These are phyloP conservation scores for Eucalyptus leucophloia DNA, from an alignment of 345 rosid genomes.

Conservation along the genomic window DNA sequence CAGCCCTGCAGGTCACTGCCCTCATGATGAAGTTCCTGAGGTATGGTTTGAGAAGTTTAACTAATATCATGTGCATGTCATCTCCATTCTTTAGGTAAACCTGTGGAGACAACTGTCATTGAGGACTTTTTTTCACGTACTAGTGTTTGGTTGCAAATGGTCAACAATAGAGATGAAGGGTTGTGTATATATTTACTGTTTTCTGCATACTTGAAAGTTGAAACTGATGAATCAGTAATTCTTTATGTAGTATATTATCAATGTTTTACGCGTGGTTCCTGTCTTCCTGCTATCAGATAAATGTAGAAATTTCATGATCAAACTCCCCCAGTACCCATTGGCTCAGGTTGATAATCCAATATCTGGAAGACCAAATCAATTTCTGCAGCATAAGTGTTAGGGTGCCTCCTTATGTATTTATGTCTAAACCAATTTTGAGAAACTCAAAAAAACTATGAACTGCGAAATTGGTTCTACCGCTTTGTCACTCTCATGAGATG, in stretches of 20 bases:
- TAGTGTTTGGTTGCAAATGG: neutral
- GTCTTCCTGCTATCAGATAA: neutral
- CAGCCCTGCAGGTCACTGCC: conserved; percentile 99
- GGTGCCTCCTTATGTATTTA: neutral
- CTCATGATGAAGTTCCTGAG: conserved; percentile 99
- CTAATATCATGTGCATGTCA: neutral
- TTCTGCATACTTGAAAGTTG: neutral
- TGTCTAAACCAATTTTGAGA: neutral
- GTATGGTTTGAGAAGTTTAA: conserved; percentile 7
- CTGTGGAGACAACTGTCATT: neutral
- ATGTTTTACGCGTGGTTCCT: neutral
- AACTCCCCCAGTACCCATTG: neutral
- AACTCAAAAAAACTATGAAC: neutral
- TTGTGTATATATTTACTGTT: neutral
- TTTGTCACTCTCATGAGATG: neutral
- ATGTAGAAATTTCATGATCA: neutral
- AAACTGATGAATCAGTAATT: neutral
- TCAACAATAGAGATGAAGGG: neutral
- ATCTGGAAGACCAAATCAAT: neutral
- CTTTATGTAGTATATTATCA: neutral
- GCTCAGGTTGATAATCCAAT: neutral
- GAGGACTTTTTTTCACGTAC: neutral
- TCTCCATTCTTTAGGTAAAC: neutral
- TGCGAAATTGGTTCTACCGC: neutral
- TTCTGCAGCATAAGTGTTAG: neutral